phyloP scores from a whole-genome alignment of 2,329 filamentous ascomycete genomes.

The Colletotrichum limetticola region DNA sequence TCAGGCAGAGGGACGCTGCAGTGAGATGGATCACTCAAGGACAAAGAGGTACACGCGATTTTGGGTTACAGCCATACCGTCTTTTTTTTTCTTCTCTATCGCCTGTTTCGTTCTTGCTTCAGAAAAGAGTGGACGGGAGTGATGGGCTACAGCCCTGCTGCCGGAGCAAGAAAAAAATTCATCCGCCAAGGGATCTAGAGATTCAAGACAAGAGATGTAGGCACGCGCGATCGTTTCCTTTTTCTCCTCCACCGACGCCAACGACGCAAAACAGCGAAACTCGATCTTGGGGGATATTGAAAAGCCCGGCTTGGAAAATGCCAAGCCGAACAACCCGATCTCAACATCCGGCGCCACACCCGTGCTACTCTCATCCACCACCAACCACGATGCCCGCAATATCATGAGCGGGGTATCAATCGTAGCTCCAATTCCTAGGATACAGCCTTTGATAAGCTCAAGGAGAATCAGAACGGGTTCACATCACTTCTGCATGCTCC shows the following conservation, averaged over 20 bases:
- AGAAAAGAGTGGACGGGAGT: neutral
- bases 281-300: constrained; percentile 10
- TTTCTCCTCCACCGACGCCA: neutral
- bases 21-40: neutral
- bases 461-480: neutral
- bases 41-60: neutral
- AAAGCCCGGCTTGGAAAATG: neutral
- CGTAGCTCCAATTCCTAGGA: neutral
- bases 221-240: neutral
- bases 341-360: constrained; percentile 2
- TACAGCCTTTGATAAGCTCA: neutral
- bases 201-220: constrained; percentile 1
- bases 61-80: neutral
- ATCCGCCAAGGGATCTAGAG: neutral
- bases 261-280: constrained; percentile 4
- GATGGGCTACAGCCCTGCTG: neutral
- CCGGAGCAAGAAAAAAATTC: neutral
- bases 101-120: neutral
- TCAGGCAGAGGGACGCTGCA: neutral
- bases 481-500: constrained; percentile 62
- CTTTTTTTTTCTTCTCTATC: neutral
- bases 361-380: neutral
- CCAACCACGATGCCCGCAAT: neutral
- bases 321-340: constrained; percentile 15
- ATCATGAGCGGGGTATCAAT: neutral